Conservation (phyloP, 2,329 filamentous ascomycete genomes). For the Colletotrichum eleusines region DNA sequence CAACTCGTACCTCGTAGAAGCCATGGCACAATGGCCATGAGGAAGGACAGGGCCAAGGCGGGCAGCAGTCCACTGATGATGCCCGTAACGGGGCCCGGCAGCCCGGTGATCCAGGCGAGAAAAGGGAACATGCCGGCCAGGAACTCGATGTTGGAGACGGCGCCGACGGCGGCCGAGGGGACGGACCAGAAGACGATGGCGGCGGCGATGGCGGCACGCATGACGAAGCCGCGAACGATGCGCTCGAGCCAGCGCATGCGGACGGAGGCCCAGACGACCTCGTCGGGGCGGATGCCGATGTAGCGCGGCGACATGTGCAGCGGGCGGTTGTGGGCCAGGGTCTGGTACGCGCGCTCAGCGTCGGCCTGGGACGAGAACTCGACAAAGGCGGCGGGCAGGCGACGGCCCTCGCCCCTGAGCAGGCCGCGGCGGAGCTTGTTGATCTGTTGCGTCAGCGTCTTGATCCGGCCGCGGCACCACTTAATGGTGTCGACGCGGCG, state of each 20-base stretch:
- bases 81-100: constrained; percentile 78
- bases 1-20: constrained; percentile 74
- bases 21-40: constrained; percentile 86
- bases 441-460: constrained; percentile 55
- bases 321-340: constrained; percentile 82
- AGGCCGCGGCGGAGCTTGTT: constrained; percentile 76
- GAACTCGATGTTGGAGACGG: constrained; percentile 85
- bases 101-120: constrained; percentile 77
- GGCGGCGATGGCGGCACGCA: constrained; percentile 75
- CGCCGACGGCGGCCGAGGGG: constrained; percentile 82
- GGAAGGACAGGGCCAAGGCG: constrained; percentile 79
- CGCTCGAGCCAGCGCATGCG: constrained; percentile 77
- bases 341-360: constrained; percentile 88
- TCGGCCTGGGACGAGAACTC: constrained; percentile 87
- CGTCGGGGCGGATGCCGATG: constrained; percentile 82
- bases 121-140: constrained; percentile 75
- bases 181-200: constrained; percentile 89
- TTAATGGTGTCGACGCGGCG: constrained; percentile 96
- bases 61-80: constrained; percentile 88
- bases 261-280: constrained; percentile 90
- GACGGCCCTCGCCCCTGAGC: constrained; percentile 67
- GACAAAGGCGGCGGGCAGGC: constrained; percentile 85
- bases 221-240: constrained; percentile 74
- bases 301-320: constrained; percentile 87
- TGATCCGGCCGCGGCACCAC: constrained; percentile 75